phyloP scores from a whole-genome alignment of 140 eudicot species.

The Cichorium intybus region DNA sequence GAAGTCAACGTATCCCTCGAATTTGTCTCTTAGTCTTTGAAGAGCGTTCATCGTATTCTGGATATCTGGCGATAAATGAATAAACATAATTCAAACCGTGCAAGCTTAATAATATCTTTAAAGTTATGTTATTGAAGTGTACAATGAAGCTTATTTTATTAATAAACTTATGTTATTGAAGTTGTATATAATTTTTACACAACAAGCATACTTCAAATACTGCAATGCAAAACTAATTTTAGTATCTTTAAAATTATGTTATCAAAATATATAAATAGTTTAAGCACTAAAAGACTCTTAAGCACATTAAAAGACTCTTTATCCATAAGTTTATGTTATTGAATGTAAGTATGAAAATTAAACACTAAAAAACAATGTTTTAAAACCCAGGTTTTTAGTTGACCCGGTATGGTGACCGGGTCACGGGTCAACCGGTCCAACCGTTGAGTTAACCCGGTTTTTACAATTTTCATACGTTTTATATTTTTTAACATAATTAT shows the following conservation, averaged over 20 bases:
- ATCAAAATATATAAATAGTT: too few relatives aligned
- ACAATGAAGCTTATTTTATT: background rate
- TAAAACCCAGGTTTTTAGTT: too few relatives aligned
- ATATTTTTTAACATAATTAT: too few relatives aligned
- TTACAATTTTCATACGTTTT: too few relatives aligned
- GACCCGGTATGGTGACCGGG: too few relatives aligned
- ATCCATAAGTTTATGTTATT: too few relatives aligned
- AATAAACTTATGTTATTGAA: background rate
- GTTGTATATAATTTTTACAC: background rate
- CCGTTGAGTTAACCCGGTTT: too few relatives aligned
- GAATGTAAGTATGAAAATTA: too few relatives aligned
- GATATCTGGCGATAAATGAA: constrained; percentile 35
- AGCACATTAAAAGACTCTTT: too few relatives aligned
- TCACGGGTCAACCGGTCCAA: too few relatives aligned
- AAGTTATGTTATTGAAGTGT: background rate
- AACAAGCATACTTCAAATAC: background rate
- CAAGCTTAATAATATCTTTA: background rate
- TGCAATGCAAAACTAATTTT: background rate
- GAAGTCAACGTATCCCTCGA: constrained; percentile 66
- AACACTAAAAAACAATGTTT: too few relatives aligned
- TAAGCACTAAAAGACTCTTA: too few relatives aligned
- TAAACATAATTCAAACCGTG: background rate
- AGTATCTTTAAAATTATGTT: background rate
- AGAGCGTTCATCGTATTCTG: constrained; percentile 46
- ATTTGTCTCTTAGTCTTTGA: constrained; percentile 64